Conservation (phyloP, 2,329 filamentous ascomycete species). For the Aspergillus thermomutatus region DNA sequence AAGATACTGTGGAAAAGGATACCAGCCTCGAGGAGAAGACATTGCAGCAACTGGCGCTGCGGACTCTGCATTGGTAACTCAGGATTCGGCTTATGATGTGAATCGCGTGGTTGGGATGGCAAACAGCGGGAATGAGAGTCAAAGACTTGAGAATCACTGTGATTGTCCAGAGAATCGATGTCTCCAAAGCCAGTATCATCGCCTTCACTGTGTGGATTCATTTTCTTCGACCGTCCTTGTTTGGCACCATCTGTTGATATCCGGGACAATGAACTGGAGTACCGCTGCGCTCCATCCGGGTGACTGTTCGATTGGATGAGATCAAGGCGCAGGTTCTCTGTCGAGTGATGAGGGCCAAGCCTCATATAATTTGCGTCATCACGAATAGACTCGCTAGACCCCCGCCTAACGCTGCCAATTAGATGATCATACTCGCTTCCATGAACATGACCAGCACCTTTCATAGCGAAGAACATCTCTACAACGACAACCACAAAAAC, state of each 20-base stretch:
- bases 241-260: constrained; percentile 16
- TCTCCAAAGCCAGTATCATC: constrained; percentile 59
- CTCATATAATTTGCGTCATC: constrained; percentile 20
- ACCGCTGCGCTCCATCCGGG: constrained; percentile 2
- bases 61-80: constrained; percentile 50
- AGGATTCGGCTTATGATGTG: constrained; percentile 25
- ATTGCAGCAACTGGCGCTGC: constrained; percentile 69
- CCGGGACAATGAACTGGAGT: constrained; percentile 12
- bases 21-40: constrained; percentile 74
- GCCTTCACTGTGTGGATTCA: constrained; percentile 50
- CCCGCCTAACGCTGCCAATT: constrained; percentile 27
- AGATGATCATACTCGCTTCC: constrained; percentile 50
- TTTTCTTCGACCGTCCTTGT: constrained; percentile 15
- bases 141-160: constrained; percentile 11
- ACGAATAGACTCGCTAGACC: constrained; percentile 16
- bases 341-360: constrained; percentile 17
- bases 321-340: constrained; percentile 21
- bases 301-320: constrained; percentile 1
- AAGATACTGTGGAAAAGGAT: constrained; percentile 84
- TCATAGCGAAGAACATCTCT: constrained; percentile 83
- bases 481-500: constrained; percentile 79
- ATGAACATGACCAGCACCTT: constrained; percentile 60
- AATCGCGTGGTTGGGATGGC: constrained; percentile 10
- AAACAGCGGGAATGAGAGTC: constrained; percentile 12
- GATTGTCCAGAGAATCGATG: constrained; percentile 25